Conservation (phyloP, 257 asterid species). For the Ajuga chamaepitys region DNA sequence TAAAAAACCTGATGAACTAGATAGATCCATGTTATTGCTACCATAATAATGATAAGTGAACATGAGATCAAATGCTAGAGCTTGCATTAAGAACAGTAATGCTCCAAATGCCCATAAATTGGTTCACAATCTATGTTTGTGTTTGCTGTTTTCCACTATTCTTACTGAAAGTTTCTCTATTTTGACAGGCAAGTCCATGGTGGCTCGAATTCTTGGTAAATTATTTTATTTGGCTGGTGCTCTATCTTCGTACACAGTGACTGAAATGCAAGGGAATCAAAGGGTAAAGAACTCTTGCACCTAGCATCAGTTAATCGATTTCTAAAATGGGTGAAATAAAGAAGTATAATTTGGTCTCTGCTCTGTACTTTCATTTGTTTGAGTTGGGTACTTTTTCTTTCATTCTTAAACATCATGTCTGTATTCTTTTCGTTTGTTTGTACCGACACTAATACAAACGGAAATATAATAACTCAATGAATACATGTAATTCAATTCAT, state of each 20-base stretch:
- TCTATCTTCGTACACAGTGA: conserved; percentile 33
- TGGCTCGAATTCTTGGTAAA: conserved; percentile 45
- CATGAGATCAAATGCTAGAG: not conserved
- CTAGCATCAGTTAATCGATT: not conserved
- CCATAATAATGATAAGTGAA: not conserved
- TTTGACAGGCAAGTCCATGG: conserved; percentile 40
- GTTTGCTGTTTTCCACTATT: not conserved
- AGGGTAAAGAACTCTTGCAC: conserved; percentile 18
- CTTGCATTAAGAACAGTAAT: not conserved
- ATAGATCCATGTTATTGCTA: not conserved
- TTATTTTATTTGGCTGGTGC: conserved; percentile 41
- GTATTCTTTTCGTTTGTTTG: no score
- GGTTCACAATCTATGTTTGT: not conserved
- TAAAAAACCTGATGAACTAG: not conserved
- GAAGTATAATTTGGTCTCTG: no score
- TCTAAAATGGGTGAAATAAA: no score
- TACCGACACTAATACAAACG: no score
- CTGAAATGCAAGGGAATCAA: conserved; percentile 35
- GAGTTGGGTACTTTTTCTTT: no score
- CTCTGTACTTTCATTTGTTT: no score
- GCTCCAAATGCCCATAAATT: not conserved
- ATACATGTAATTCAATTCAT: no score
- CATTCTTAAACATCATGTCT: no score
- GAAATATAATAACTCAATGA: no score
- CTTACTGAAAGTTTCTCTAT: not conserved